phyloP scores from a whole-genome alignment of 306 rosid species.

The Pueraria montana region DNA sequence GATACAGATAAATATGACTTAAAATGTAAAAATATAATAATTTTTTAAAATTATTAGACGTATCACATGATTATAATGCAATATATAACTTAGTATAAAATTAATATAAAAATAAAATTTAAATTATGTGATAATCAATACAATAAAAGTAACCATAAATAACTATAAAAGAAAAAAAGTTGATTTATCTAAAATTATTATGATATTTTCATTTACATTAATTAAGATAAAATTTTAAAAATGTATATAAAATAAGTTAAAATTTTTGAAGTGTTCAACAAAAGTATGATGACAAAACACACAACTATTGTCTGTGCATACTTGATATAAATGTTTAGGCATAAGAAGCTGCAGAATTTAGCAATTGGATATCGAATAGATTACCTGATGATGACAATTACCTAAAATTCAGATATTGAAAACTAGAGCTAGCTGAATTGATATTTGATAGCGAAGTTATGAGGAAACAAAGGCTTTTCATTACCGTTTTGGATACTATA shows the following conservation, averaged over 20 bases:
- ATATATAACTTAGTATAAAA: not conserved
- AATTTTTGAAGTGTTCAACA: not conserved
- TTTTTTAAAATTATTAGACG: not conserved
- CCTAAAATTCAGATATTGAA: conserved; percentile 38
- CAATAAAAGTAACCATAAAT: not conserved
- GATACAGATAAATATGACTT: not conserved
- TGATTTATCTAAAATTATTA: not conserved
- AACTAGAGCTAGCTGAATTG: not conserved
- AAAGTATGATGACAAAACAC: not conserved
- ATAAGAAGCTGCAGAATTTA: not conserved
- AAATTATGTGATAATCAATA: not conserved
- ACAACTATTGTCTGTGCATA: not conserved
- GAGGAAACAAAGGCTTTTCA: conserved; percentile 22
- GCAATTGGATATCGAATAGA: conserved; percentile 27
- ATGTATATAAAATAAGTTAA: not conserved
- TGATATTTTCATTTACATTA: not conserved
- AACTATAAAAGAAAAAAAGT: not conserved
- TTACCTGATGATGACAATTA: conserved; percentile 37
- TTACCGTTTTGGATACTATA: conserved; percentile 32
- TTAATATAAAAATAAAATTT: not conserved
- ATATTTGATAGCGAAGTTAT: conserved; percentile 43
- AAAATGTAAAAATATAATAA: not conserved
- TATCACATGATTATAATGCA: not conserved
- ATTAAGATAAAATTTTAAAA: not conserved
- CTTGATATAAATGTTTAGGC: conserved; percentile 4